phyloP scores from a whole-genome alignment of 257 asterid genomes.

The Nemophila menziesii region DNA sequence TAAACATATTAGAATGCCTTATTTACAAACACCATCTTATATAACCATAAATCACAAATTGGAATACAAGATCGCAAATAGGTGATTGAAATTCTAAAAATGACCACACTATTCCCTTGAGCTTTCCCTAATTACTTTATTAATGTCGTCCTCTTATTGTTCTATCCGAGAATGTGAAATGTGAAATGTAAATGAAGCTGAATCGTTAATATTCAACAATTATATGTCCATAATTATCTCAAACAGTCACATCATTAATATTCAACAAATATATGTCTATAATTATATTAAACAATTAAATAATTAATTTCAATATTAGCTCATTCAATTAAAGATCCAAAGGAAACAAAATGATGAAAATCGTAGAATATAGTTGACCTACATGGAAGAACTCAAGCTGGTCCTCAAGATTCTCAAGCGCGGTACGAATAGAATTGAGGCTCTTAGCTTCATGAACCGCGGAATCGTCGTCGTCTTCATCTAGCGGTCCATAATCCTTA shows the following conservation, averaged over 20 bases:
- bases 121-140: too few relatives aligned
- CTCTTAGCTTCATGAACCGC: conserved; percentile 85
- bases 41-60: neutral
- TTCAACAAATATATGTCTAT: too few relatives aligned
- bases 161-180: neutral
- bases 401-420: conserved; percentile 91
- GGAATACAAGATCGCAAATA: too few relatives aligned
- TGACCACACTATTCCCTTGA: too few relatives aligned
- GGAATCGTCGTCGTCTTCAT: conserved; percentile 43
- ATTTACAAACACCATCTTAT: neutral
- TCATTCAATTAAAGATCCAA: neutral
- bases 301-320: neutral
- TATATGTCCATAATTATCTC: too few relatives aligned
- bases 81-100: too few relatives aligned
- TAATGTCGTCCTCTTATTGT: too few relatives aligned
- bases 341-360: neutral
- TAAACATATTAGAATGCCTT: conserved; percentile 1
- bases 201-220: neutral
- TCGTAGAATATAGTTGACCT: neutral
- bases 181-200: neutral
- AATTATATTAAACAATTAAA: neutral
- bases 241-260: neutral
- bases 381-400: conserved; percentile 92
- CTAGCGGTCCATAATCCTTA: conserved; percentile 51
- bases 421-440: conserved; percentile 70